These are phyloP conservation scores for Aspergillus felis DNA, from an alignment of 2,329 filamentous ascomycete genomes.

Conservation along the genomic window DNA sequence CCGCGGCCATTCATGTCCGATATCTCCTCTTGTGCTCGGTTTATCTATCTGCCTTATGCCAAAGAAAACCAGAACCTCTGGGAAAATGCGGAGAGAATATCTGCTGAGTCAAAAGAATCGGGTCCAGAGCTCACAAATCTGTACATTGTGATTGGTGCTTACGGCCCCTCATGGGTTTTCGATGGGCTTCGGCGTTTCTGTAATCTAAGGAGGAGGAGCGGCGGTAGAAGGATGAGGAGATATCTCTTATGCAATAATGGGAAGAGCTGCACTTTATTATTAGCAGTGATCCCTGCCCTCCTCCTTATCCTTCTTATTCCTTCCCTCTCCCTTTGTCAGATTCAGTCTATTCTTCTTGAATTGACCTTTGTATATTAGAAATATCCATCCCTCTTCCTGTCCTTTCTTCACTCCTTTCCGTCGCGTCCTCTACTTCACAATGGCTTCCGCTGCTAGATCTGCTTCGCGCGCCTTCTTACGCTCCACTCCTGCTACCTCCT, in stretches of 20 bases:
- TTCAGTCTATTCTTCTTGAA: not conserved
- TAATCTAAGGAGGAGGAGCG: not conserved
- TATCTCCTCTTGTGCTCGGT: not conserved
- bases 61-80: not conserved
- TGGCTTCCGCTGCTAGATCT: constrained; percentile 41
- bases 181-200: constrained; percentile 6
- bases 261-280: constrained; percentile 5
- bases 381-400: not conserved
- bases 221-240: not conserved
- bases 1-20: not conserved
- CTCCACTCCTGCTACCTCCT: constrained; percentile 33
- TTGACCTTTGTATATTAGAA: not conserved
- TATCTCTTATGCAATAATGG: constrained; percentile 4
- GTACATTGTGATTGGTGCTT: constrained; percentile 13
- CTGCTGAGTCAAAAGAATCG: constrained; percentile 20
- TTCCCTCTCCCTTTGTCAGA: constrained; percentile 2
- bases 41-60: not conserved
- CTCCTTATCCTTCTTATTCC: constrained; percentile 7
- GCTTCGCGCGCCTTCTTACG: constrained; percentile 42
- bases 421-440: constrained; percentile 21
- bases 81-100: constrained; percentile 15
- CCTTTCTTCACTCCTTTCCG: constrained; percentile 2
- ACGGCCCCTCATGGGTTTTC: not conserved
- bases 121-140: constrained; percentile 14
- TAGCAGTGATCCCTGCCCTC: constrained; percentile 12